These are phyloP conservation scores for Microcos paniculata DNA, from an alignment of 345 rosid species.

Conservation along the genomic window DNA sequence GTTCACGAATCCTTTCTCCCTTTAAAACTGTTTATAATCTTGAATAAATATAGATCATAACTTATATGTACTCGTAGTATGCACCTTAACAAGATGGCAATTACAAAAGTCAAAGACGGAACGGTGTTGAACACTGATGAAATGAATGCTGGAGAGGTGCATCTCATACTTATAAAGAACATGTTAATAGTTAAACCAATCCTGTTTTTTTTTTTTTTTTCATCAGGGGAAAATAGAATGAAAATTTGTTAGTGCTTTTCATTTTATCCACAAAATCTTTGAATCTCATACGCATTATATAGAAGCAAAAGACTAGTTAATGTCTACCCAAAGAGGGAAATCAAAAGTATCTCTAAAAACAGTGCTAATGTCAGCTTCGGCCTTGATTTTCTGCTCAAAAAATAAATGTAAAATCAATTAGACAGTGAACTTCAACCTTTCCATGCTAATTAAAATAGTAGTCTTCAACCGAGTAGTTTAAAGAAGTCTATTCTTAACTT, in stretches of 20 bases:
- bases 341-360: slow-evolving; percentile 52
- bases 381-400: slow-evolving; percentile 51
- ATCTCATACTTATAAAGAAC: slow-evolving; percentile 51
- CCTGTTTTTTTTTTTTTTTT: slow-evolving; percentile 35
- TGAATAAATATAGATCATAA: not conserved
- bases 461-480: not conserved
- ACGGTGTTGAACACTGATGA: slow-evolving; percentile 44
- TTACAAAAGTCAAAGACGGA: slow-evolving; percentile 46
- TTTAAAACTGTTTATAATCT: not conserved
- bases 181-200: slow-evolving; percentile 48
- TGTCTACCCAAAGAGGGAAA: slow-evolving; percentile 59
- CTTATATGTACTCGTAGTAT: not conserved
- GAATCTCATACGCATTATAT: not conserved
- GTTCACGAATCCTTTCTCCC: not conserved
- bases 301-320: not conserved
- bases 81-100: slow-evolving; percentile 45
- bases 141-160: slow-evolving; percentile 52
- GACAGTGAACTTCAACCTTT: not conserved
- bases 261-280: not conserved
- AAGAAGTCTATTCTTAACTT: not conserved
- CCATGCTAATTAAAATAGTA: not conserved
- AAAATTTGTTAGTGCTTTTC: not conserved
- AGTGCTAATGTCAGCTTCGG: slow-evolving; percentile 56
- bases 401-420: not conserved
- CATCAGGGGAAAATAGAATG: not conserved